A percentile compares a stretch with the other conserved stretches of the same genome.
Evolutionary conservation across 331 rosid genomes (phyloP).

Genomic region (Quercus lobata): DNA sequence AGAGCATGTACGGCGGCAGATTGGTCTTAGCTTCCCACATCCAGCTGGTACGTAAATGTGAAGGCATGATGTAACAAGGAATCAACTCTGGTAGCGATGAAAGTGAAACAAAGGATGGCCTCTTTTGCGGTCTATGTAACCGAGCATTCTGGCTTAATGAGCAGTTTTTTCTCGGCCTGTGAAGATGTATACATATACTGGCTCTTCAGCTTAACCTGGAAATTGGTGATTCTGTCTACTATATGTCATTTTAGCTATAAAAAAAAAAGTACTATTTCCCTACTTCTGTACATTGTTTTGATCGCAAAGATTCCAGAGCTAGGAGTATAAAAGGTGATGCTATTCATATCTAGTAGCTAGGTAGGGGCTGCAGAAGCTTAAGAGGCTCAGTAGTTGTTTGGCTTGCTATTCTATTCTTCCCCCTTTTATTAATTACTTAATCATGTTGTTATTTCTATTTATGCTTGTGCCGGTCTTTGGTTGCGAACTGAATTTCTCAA

Average conservation of each 20-base stretch:
- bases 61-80: constrained; percentile 36
- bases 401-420: constrained; percentile 8
- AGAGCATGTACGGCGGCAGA: constrained; percentile 79
- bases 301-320: constrained; percentile 30
- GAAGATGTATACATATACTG: constrained; percentile 56
- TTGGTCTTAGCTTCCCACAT: constrained; percentile 41
- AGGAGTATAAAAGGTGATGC: constrained; percentile 32
- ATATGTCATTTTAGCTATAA: constrained; percentile 37
- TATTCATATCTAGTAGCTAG: constrained; percentile 34
- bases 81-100: constrained; percentile 27
- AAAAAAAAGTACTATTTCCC: constrained; percentile 16
- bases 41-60: constrained; percentile 52
- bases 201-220: constrained; percentile 48
- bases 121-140: constrained; percentile 36
- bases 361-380: constrained; percentile 23
- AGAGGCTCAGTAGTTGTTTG: constrained; percentile 20
- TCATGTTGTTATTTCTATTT: not conserved
- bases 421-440: not conserved
- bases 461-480: not conserved
- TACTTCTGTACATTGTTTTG: constrained; percentile 52
- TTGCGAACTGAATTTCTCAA: not conserved
- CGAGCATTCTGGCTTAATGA: constrained; percentile 40
- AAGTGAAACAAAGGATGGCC: constrained; percentile 42
- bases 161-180: constrained; percentile 44
- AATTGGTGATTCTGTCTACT: constrained; percentile 40